Base-by-base conservation (phyloP, 1,139 yeast genomes). In the Taphrina populina region DNA sequence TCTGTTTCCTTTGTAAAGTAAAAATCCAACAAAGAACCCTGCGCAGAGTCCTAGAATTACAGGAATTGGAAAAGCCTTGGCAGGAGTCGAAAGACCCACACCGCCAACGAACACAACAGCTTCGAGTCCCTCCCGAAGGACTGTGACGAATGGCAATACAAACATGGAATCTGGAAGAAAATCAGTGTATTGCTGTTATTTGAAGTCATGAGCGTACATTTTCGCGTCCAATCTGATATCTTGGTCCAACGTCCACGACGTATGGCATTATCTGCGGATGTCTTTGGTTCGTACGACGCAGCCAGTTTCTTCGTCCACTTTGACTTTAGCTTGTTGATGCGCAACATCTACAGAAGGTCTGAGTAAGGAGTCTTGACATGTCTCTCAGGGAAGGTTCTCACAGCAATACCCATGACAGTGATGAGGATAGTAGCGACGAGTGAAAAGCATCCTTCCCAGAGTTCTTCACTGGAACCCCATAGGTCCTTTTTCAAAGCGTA, bases 231-330 rank as follows among this genome's bases (percentile, higher is more conserved):
- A n/a, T 29, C 47, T 27, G 17, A 19, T 23, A 32, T 19, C 21
- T 19, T 19, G n/a, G 17, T 19, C 47, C 47, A 43, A 8, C 37
- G 24, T 11, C 33, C 26, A 4, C 19, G 13, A 5, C 21, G 5
- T 15, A 26, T 10, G 2, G 24, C 19, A n/a, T 6, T 13, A 8
- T 40, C 33, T 13, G 23, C 20, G 4, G 17, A 6, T 7, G 65
- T 62, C 32, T 62, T 64, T 24, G 65, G 64, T 26, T 64, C 67
- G 27, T 84, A 76, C 36, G 94, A 85, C 62, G 78, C 79, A 15
- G 96, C 95, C 65, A 90, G 77, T 73, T 90, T 90, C 62, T 87
- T 76, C 74, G 95, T 82, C 88, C 95, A 90, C 71, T 88, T 90
- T 65, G 82, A 92, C 70, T 86, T 83, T 82, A 90, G 78, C 73